phyloP scores from a whole-genome alignment of 768 basidiomycete species.

The Boletus insuetus region DNA sequence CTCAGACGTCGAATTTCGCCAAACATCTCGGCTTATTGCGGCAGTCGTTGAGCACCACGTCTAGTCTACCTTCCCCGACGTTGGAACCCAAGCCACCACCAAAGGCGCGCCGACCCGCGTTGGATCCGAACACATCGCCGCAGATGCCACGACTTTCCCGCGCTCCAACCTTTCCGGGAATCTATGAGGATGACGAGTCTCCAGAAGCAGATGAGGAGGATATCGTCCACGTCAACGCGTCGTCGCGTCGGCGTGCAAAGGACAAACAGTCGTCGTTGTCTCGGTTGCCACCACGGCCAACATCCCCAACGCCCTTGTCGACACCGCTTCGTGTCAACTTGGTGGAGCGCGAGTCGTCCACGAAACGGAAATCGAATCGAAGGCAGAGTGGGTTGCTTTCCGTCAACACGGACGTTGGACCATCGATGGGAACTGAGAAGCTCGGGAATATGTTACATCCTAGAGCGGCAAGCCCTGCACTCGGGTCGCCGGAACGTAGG shows the following conservation, averaged over 20 bases:
- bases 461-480: slow-evolving; percentile 64
- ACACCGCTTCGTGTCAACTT: slow-evolving; percentile 34
- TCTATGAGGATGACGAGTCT: slow-evolving; percentile 66
- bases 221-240: slow-evolving; percentile 37
- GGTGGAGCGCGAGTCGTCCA: slow-evolving; percentile 34
- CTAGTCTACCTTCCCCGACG: slow-evolving; percentile 35
- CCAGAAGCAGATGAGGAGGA: slow-evolving; percentile 43
- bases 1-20: slow-evolving; percentile 56
- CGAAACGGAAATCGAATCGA: slow-evolving; percentile 26
- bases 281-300: slow-evolving; percentile 43
- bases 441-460: slow-evolving; percentile 40
- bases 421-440: slow-evolving; percentile 26
- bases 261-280: slow-evolving; percentile 45
- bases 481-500: slow-evolving; percentile 58
- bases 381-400: slow-evolving; percentile 56
- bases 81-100: slow-evolving; percentile 43
- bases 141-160: slow-evolving; percentile 58
- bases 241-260: slow-evolving; percentile 43
- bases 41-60: slow-evolving; percentile 51
- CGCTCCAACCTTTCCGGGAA: slow-evolving; percentile 63
- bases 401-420: slow-evolving; percentile 32
- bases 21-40: slow-evolving; percentile 66
- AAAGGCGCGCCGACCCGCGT: slow-evolving; percentile 47
- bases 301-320: slow-evolving; percentile 38
- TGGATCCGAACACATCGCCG: slow-evolving; percentile 44